Base-by-base conservation (phyloP, 148 eudicot species). In the Silene conica region DNA sequence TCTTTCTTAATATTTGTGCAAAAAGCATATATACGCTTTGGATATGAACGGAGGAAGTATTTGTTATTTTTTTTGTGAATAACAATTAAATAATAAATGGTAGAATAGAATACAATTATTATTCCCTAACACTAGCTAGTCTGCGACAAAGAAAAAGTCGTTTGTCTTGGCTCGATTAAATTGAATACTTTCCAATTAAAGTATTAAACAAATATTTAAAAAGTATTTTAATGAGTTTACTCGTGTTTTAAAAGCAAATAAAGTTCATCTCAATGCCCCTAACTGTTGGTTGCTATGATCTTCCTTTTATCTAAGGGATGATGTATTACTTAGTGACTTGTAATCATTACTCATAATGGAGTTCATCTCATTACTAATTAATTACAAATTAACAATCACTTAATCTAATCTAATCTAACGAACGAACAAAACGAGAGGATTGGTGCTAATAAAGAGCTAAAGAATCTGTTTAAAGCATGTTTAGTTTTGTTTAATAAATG, bases 291-390 rank as follows among this genome's bases (percentile, higher is more conserved):
- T 22, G 3, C 65, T 61, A 61, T 61, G 34, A 61, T 22, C 26
- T 25, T 61, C 65, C 31, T 61, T 61, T 22, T 25, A n/a, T n/a
- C 15, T 10, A 59, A 19, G 11, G 13, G 63, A 21, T 18, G 60
- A 56, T 56, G 55, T 9, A 50, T 50, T 3, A 50, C 18, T 50
- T 25, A 61, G 31, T 61, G 65, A 26, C 13, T 11, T 23, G 31
- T 61, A 61, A 61, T 61, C 18, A 61, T 61, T 61, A 61, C 26
- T 26, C 6, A 61, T 61, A 25, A 61, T 61, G 65, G 34, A 61
- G 34, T n/a, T n/a, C n/a, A n/a, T n/a, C n/a, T n/a, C n/a, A 61
- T 19, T 34, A n/a, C n/a, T n/a, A n/a, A n/a, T n/a, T n/a, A n/a
- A n/a, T n/a, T n/a, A n/a, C n/a, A n/a, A n/a, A n/a, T n/a, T n/a